Conservation (phyloP, 495 filamentous ascomycete genomes). For the Stereocaulon alpinum region DNA sequence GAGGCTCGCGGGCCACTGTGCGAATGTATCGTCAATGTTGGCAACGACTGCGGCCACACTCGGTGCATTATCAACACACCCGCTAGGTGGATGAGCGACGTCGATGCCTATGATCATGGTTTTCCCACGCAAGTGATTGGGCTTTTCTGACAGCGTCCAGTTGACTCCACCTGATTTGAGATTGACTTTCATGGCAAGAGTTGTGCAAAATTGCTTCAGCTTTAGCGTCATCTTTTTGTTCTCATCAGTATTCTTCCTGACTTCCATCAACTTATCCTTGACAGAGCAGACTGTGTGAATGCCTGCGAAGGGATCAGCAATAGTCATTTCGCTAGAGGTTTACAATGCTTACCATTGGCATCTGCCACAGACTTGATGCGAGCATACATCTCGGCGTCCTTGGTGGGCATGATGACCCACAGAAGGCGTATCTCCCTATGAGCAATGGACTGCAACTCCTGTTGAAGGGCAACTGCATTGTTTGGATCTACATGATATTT, state of each 20-base stretch:
- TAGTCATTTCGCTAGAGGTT: not conserved
- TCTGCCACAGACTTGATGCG: constrained; percentile 60
- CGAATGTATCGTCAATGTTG: constrained; percentile 49
- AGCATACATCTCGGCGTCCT: constrained; percentile 44
- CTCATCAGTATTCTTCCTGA: not conserved
- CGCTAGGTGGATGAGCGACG: constrained; percentile 78
- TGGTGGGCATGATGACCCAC: constrained; percentile 23
- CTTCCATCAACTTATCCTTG: constrained; percentile 25
- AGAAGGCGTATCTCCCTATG: constrained; percentile 32
- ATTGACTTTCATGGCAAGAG: constrained; percentile 73
- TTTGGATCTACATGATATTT: not conserved
- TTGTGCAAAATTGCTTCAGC: constrained; percentile 46
- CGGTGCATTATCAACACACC: constrained; percentile 46
- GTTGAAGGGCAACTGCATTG: not conserved
- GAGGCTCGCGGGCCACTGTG: constrained; percentile 58
- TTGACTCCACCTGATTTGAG: constrained; percentile 75
- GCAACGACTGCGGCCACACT: constrained; percentile 69
- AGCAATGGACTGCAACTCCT: not conserved
- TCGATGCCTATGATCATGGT: constrained; percentile 84
- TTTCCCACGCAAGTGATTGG: constrained; percentile 46
- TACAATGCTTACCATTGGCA: constrained; percentile 29
- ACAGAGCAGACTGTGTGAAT: constrained; percentile 54
- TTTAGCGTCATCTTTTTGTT: constrained; percentile 28
- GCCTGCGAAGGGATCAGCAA: constrained; percentile 24
- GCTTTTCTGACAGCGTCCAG: constrained; percentile 43